Evolutionary conservation across 208 protist species (phyloP).

Genomic region (Balamuthia mandrillaris): DNA sequence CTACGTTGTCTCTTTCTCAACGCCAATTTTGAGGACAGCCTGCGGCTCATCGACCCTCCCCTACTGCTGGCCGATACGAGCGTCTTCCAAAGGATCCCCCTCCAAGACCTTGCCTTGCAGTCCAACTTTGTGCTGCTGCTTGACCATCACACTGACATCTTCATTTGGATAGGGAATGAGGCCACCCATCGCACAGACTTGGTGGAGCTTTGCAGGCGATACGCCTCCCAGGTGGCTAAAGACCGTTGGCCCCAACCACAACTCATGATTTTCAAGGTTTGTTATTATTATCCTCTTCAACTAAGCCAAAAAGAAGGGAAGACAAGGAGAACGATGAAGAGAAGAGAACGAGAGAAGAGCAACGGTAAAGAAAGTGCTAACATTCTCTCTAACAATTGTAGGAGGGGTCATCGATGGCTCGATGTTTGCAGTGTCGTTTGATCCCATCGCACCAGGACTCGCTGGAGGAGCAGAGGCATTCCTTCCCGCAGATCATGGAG

Average conservation of each 20-base stretch:
- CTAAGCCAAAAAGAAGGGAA: not conserved
- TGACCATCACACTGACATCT: slow-evolving; percentile 10
- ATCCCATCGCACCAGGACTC: slow-evolving; percentile 20
- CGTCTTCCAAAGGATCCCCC: not conserved
- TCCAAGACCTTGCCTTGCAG: not conserved
- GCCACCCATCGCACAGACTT: not conserved
- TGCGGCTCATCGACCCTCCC: slow-evolving; percentile 18
- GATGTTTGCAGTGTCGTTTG: not conserved
- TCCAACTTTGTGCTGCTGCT: not conserved
- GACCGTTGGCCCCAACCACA: not conserved
- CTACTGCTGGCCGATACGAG: not conserved
- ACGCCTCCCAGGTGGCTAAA: not conserved
- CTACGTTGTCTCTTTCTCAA: slow-evolving; percentile 15
- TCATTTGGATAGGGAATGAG: slow-evolving; percentile 2
- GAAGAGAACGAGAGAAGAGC: no score
- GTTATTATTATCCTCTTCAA: not conserved
- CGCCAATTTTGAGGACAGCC: not conserved
- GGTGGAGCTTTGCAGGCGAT: not conserved
- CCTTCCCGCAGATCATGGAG: slow-evolving; percentile 3
- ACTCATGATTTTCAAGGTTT: slow-evolving; percentile 7
- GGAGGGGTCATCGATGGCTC: slow-evolving; percentile 15
- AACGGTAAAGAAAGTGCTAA: no score
- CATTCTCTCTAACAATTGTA: not conserved
- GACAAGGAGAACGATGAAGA: no score
- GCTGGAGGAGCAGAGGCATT: not conserved